Conservation (phyloP, 148 eudicot species). For the Nepenthes gracilis region DNA sequence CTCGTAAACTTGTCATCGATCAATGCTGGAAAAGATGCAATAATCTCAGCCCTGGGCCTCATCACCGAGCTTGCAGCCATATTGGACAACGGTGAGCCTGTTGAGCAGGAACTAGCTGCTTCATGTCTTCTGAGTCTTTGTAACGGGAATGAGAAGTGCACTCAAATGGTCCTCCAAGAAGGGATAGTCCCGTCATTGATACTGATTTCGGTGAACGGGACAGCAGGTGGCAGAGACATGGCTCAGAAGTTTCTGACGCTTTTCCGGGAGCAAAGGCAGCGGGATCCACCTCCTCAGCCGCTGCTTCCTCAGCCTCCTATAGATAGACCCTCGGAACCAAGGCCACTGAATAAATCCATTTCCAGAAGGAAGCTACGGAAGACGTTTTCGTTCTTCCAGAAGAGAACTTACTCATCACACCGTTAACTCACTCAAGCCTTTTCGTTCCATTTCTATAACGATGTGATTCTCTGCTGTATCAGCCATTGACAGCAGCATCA, state of each 20-base stretch:
- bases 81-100: conserved; percentile 68
- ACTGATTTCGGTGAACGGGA: conserved; percentile 88
- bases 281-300: conserved; percentile 43
- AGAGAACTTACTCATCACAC: not conserved
- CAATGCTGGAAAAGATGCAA: conserved; percentile 45
- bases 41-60: conserved; percentile 33
- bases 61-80: conserved; percentile 51
- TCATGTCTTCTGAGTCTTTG: conserved; percentile 71
- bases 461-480: no score
- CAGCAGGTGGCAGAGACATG: conserved; percentile 73
- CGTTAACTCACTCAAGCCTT: not conserved
- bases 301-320: conserved; percentile 8
- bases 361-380: conserved; percentile 52
- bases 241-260: conserved; percentile 86
- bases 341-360: not conserved
- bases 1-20: conserved; percentile 62
- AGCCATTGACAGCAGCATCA: no score
- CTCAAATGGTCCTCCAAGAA: conserved; percentile 87
- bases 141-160: conserved; percentile 61
- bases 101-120: conserved; percentile 85
- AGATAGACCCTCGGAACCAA: not conserved
- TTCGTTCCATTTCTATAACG: not conserved
- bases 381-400: conserved; percentile 7
- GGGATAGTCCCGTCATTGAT: conserved; percentile 93
- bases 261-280: conserved; percentile 85